phyloP scores from a whole-genome alignment of 805 yeast genomes.

The Ogataea minuta region DNA sequence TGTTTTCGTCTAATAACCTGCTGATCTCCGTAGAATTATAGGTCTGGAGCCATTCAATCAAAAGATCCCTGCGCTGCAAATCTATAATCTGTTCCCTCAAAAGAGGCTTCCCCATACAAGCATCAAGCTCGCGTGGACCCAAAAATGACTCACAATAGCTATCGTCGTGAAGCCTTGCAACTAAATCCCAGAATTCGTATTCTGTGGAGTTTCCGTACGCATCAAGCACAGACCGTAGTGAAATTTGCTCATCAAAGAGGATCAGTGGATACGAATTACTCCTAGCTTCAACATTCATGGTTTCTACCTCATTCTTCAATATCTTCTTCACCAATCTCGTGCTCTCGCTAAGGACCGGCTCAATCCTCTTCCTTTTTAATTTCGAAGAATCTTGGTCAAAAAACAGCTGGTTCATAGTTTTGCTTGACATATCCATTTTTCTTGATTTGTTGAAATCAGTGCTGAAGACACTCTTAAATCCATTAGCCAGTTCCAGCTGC shows the following conservation, averaged over 20 bases:
- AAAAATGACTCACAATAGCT: constrained; percentile 19
- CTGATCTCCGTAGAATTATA: constrained; percentile 40
- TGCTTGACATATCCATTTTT: constrained; percentile 17
- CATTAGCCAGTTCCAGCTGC: constrained; percentile 55
- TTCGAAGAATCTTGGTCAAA: constrained; percentile 17
- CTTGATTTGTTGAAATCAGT: constrained; percentile 16
- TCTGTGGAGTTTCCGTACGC: constrained; percentile 22
- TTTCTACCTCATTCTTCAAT: constrained; percentile 17
- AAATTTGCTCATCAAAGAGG: constrained; percentile 28
- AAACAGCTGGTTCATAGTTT: constrained; percentile 24
- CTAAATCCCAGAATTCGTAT: constrained; percentile 48
- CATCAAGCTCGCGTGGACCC: constrained; percentile 5
- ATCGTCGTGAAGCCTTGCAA: constrained; percentile 62
- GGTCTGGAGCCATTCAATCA: constrained; percentile 57
- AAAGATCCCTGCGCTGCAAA: constrained; percentile 40
- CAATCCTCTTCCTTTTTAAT: constrained; percentile 9
- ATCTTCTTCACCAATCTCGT: constrained; percentile 9
- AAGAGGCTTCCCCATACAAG: constrained; percentile 7
- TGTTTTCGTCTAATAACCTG: constrained; percentile 25
- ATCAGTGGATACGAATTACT: constrained; percentile 39
- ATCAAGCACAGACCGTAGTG: constrained; percentile 31
- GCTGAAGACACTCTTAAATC: constrained; percentile 40
- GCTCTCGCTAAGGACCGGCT: constrained; percentile 8
- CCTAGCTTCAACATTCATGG: constrained; percentile 10
- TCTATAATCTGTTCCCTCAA: constrained; percentile 18